Evolutionary conservation across 768 basidiomycete genomes (phyloP), one percentile per base, ranked within the genome.

Genomic region (Leccinum boreale): DNA sequence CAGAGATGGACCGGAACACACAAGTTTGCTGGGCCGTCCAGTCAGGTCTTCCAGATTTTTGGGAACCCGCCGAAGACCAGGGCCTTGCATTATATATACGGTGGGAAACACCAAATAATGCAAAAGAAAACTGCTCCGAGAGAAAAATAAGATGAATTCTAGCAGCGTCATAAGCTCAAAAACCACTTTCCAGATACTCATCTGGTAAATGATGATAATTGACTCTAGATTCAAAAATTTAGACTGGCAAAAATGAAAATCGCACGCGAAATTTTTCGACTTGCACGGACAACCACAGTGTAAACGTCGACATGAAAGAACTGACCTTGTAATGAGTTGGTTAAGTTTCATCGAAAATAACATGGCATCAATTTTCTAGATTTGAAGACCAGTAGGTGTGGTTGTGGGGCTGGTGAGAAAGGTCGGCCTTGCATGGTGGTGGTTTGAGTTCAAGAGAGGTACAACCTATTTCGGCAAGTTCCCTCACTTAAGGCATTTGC

Each of bases 361-460:
- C 19, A 51, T 2, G 9, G 28, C 0, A 24, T 11, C 11, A 0
- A 12, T 17, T 7, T 15, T 46, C 9, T 28, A 35, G 6, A 14
- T 23, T 21, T 44, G 3, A 19, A 21, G 26, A 19, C 1, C 4
- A 28, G 44, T 4, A n/a, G 33, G 15, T 21, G n/a, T n/a, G 4
- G 42, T 46, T 10, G 45, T n/a, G 9, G 14, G 24, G 31, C 1
- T 12, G 12, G 21, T 4, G 4, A 12, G 14, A 14, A 10, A 47
- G 19, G 35, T 5, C 35, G 3, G 7, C 35, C 15, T 36, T 39
- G 36, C 67, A 69, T 72, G 70, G 51, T 72, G 67, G 56, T 69
- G 64, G 71, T 74, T 70, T 42, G 53, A 36, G 70, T 69, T 59
- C 70, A 72, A 74, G 69, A 65, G 61, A 46, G 60, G 50, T 53